These are phyloP conservation scores for Bondarzewia mesenterica DNA, from an alignment of 1,284 basidiomycete species.

Conservation along the genomic window DNA sequence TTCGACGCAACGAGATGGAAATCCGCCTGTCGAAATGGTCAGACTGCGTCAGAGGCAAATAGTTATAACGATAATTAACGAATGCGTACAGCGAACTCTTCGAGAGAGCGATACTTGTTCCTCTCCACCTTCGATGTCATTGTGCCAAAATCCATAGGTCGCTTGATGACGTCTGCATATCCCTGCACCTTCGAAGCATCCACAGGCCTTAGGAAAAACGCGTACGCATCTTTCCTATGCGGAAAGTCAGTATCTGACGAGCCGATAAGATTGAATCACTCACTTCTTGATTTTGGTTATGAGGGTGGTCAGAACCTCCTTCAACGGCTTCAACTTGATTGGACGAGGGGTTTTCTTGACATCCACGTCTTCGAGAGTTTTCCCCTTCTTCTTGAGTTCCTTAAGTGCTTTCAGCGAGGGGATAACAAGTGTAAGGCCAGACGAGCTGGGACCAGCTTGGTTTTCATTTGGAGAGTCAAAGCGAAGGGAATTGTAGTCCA, in stretches of 20 bases:
- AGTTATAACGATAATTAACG: background rate
- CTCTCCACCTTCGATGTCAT: constrained; percentile 60
- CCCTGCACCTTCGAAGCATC: constrained; percentile 56
- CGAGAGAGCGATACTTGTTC: constrained; percentile 64
- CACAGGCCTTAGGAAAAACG: constrained; percentile 74
- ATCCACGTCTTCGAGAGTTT: constrained; percentile 15
- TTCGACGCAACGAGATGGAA: constrained; percentile 65
- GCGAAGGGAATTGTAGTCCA: background rate
- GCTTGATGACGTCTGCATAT: constrained; percentile 60
- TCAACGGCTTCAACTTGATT: constrained; percentile 68
- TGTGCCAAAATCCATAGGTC: constrained; percentile 80
- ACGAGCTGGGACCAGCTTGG: constrained; percentile 10
- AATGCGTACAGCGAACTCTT: constrained; percentile 62
- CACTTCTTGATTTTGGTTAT: constrained; percentile 70
- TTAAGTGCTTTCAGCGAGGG: constrained; percentile 27
- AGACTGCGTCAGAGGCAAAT: background rate
- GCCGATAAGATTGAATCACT: constrained; percentile 16
- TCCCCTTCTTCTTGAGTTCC: constrained; percentile 25
- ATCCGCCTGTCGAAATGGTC: constrained; percentile 39
- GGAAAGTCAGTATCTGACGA: background rate
- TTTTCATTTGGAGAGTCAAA: background rate
- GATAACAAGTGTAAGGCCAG: constrained; percentile 25
- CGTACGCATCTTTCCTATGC: constrained; percentile 76
- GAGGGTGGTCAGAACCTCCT: constrained; percentile 60
- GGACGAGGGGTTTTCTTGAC: constrained; percentile 35